phyloP scores from a whole-genome alignment of 148 eudicot species.

The Arbutus unedo region DNA sequence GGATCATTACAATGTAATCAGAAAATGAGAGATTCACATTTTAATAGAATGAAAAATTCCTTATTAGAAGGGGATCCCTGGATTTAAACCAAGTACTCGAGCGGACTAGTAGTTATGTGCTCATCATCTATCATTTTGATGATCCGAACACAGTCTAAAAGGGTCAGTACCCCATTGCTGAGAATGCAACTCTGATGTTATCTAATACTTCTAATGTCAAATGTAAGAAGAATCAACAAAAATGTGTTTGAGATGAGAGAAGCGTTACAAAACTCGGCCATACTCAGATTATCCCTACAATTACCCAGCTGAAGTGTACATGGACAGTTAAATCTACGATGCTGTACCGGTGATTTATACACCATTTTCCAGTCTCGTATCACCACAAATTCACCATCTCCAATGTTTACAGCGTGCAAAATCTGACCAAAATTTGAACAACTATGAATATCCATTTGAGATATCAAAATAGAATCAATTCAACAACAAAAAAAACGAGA shows the following conservation, averaged over 20 bases:
- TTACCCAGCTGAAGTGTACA: slow-evolving; percentile 16
- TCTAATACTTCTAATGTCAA: background rate
- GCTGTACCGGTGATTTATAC: slow-evolving; percentile 15
- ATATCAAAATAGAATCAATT: background rate
- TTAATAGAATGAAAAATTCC: too few species aligned
- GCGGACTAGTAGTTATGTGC: too few species aligned
- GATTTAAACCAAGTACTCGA: too few species aligned
- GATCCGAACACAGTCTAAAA: background rate
- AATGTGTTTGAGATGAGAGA: background rate
- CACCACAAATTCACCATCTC: slow-evolving; percentile 14
- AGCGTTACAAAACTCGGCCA: slow-evolving; percentile 2
- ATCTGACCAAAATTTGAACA: slow-evolving; percentile 4
- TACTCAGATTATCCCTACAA: background rate
- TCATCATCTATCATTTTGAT: too few species aligned
- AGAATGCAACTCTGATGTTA: background rate
- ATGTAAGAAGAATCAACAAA: background rate
- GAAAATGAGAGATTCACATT: too few species aligned
- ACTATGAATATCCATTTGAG: too few species aligned
- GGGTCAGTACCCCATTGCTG: too few species aligned
- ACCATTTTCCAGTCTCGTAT: background rate
- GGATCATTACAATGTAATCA: too few species aligned
- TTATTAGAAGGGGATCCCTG: too few species aligned
- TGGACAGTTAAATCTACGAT: slow-evolving; percentile 3
- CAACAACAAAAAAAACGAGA: background rate
- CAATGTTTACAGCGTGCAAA: slow-evolving; percentile 12